Conservation (phyloP, 208 protist species). For the Leishmania tropica region DNA sequence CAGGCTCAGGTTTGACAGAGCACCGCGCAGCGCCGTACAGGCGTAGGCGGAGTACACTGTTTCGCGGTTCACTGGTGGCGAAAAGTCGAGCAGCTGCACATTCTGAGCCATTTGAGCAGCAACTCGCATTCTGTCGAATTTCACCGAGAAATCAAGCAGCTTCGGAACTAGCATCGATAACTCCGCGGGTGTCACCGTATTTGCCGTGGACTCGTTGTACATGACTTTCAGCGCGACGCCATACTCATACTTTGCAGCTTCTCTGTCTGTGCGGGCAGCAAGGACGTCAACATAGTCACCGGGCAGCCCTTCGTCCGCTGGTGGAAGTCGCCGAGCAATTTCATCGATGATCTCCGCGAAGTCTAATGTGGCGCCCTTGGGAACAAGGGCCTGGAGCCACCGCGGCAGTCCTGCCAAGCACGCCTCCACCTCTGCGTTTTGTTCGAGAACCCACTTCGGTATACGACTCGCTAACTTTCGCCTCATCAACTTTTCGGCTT, state of each 20-base stretch:
- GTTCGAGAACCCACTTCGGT: background rate
- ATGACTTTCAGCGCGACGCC: background rate
- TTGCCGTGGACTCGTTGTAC: background rate
- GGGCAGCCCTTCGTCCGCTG: constrained; percentile 11
- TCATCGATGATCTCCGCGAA: constrained; percentile 14
- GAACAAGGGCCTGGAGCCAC: constrained; percentile 6
- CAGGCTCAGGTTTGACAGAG: constrained; percentile 17
- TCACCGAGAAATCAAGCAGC: background rate
- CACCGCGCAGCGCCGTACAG: background rate
- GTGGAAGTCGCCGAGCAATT: constrained; percentile 23
- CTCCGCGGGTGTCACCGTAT: constrained; percentile 18
- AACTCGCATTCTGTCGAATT: background rate
- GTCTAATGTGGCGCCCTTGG: background rate
- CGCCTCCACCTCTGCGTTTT: constrained; percentile 3
- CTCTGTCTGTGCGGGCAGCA: background rate
- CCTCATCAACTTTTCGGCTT: background rate
- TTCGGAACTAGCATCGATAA: constrained; percentile 19
- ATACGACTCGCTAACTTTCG: background rate
- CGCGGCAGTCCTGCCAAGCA: constrained; percentile 15
- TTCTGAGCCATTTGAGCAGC: background rate
- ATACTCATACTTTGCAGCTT: background rate
- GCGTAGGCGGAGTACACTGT: constrained; percentile 1
- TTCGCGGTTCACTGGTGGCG: background rate
- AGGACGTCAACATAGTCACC: constrained; percentile 26
- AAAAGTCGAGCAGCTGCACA: background rate